Conservation (phyloP, 352 stramenopile genomes). For the Globisporangium spiculum region DNA sequence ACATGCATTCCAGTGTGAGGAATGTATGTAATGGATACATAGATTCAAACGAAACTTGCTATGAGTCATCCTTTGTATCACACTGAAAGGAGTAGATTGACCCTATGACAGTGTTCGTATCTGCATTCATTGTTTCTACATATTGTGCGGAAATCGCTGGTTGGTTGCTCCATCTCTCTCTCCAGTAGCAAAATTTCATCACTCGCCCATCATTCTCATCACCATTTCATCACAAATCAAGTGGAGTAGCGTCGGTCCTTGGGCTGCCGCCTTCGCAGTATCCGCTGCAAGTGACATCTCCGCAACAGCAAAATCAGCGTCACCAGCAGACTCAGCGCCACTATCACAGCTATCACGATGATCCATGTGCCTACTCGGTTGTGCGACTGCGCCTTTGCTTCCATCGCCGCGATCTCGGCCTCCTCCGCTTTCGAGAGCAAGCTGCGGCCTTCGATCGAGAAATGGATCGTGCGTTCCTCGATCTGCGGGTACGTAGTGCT, state of each 20-base stretch:
- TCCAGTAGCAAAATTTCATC: not conserved
- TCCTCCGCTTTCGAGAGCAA: slow-evolving; percentile 57
- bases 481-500: slow-evolving; percentile 46
- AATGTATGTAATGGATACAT: not conserved
- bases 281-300: not conserved
- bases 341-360: not conserved
- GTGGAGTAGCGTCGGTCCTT: slow-evolving; percentile 14
- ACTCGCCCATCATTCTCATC: not conserved
- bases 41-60: not conserved
- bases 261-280: not conserved
- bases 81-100: not conserved
- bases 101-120: not conserved
- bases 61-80: not conserved
- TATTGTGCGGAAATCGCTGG: not conserved
- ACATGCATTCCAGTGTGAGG: not conserved
- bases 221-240: not conserved
- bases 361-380: not conserved
- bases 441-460: slow-evolving; percentile 69
- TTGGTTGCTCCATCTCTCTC: not conserved
- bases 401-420: slow-evolving; percentile 1
- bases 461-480: slow-evolving; percentile 66
- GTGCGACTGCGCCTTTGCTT: not conserved
- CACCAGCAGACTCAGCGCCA: not conserved
- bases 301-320: not conserved
- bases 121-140: not conserved